Conservation (phyloP, 2,329 filamentous ascomycete genomes). For the Thielaviopsis euricoi region DNA sequence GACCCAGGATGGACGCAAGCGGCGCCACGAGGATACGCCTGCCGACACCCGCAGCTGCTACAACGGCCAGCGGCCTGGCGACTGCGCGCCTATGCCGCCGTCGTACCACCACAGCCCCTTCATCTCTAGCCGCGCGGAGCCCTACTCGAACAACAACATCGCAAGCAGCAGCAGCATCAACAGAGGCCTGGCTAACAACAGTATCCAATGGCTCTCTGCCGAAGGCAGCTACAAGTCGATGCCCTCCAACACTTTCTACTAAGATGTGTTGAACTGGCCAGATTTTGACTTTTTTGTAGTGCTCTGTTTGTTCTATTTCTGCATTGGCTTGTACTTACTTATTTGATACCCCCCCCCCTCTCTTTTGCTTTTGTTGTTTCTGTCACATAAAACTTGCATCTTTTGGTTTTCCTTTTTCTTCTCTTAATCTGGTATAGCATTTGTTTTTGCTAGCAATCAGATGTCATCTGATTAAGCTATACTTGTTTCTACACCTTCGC, state of each 20-base stretch:
- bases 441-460: background rate
- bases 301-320: background rate
- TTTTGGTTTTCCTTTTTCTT: background rate
- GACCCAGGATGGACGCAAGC: background rate
- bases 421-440: background rate
- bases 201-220: background rate
- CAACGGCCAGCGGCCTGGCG: background rate
- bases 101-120: background rate
- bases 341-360: background rate
- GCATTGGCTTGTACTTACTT: background rate
- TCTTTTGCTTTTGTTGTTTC: background rate
- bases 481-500: background rate
- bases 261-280: background rate
- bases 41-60: background rate
- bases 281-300: background rate
- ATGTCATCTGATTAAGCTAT: background rate
- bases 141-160: background rate
- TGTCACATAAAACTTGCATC: background rate
- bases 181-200: background rate
- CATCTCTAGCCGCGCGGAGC: background rate
- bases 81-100: background rate
- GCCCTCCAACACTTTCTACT: background rate
- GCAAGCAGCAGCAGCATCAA: background rate
- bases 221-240: conserved; percentile 2
- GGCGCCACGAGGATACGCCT: background rate